phyloP scores from a whole-genome alignment of 768 basidiomycete species.

The Panaeolus papilionaceus region DNA sequence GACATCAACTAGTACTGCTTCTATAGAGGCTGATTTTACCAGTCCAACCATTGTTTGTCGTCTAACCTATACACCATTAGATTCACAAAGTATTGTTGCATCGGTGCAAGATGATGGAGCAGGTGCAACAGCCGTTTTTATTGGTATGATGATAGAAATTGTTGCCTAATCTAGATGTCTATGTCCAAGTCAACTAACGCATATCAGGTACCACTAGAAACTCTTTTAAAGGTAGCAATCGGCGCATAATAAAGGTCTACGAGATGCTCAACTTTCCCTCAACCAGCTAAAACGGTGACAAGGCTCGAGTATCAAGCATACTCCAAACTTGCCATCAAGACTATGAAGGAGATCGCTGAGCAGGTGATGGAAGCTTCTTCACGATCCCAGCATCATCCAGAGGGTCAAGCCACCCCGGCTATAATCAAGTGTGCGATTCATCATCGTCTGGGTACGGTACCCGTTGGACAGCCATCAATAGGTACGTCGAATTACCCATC shows the following conservation, averaged over 20 bases:
- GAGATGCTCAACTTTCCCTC: not conserved
- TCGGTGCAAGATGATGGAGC: conserved; percentile 69
- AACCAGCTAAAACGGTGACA: conserved; percentile 70
- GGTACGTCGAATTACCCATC: conserved; percentile 34
- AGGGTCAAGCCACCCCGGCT: conserved; percentile 33
- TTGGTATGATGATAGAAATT: conserved; percentile 48
- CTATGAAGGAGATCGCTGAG: conserved; percentile 66
- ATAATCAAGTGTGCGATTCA: conserved; percentile 68
- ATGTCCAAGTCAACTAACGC: conserved; percentile 3
- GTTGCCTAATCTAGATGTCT: not conserved
- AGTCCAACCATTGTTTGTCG: conserved; percentile 56
- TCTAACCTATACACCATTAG: conserved; percentile 65
- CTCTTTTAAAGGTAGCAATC: conserved; percentile 72
- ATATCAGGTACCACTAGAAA: conserved; percentile 74
- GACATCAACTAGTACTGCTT: conserved; percentile 38
- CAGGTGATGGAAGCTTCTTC: conserved; percentile 47
- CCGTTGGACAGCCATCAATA: conserved; percentile 82
- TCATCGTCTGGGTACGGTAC: conserved; percentile 80
- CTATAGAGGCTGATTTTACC: conserved; percentile 48
- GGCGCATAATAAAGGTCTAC: not conserved
- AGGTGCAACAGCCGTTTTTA: conserved; percentile 78
- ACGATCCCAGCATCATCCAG: conserved; percentile 51
- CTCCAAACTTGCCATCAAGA: conserved; percentile 80
- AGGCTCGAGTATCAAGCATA: conserved; percentile 86
- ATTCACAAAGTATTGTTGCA: conserved; percentile 60